Evolutionary conservation across 2,329 filamentous ascomycete genomes (phyloP), one percentile per base, ranked within the genome.

Genomic region (Aureobasidium mangrovei): DNA sequence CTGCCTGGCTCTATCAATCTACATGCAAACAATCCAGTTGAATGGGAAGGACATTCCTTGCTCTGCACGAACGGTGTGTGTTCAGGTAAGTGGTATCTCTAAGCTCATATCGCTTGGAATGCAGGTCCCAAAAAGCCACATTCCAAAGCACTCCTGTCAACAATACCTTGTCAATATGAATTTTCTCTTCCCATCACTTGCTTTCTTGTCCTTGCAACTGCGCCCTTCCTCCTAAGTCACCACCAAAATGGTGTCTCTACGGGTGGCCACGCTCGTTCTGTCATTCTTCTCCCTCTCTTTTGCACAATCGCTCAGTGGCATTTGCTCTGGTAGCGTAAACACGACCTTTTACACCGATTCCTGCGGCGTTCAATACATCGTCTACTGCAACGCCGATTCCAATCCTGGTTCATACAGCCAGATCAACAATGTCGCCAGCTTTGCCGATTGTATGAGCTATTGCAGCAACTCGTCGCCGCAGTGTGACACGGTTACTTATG

Each of bases 351-450:
- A 56, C 44, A 56, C 54, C 12, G 53, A 58, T 26, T 45, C 54
- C 9, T 56, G 53, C 26, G 48, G 48, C 18, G 47, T 49, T 26
- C 35, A 32, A 41, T 58, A 56, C 44, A 49, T 39, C 4, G 29
- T 58, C 35, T 53, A 53, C 44, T 58, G 56, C 41, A 56, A 55
- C n/a, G 40, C 48, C 12, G 56, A 58, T 32, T 32, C 43, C n/a
- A 31, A 29, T 4, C 53, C 56, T 7, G 48, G 49, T 26, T 41
- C 56, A 6, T 58, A 56, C 24, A 18, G 28, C 2, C 26, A 48
- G 7, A 18, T 38, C 31, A 31, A 40, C 24, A 31, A 35, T 29
- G 53, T 45, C 12, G 24, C 40, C 5, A 28, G 18, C 18, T 53
- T 53, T 27, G 49, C 41, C 1, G 33, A 35, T 4, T 53, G 49